Evolutionary conservation across 352 stramenopile species (phyloP), one percentile per base, ranked within the genome.

Genomic region (Globisporangium takayamanum): DNA sequence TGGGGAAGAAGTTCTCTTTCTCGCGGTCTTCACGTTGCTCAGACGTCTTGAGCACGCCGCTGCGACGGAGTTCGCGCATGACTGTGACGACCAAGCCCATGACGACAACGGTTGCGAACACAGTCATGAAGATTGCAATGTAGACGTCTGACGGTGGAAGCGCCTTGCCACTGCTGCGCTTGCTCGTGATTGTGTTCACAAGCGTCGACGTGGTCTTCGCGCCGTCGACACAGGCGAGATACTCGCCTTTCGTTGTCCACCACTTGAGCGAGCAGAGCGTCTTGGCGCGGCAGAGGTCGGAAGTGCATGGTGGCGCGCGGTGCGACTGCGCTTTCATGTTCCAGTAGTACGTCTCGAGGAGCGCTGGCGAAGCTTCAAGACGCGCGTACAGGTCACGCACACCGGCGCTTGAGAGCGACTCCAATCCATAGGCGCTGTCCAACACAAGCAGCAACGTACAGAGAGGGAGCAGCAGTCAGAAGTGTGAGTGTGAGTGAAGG

Each of bases 251-350:
- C 0, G 81, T 92, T n/a, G 75, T 81, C 80, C 84, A 93, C 84
- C 84, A 94, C 51, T 87, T 84, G 11, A 90, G 50, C 8, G 84
- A 87, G 44, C 84, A 94, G 46, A 88, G 51, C 50, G 76, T 84
- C 41, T 84, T 54, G 5, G 80, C 79, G 50, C 76, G 77, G 53
- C 84, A 94, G 2, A 62, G n/a, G 25, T 70, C 67, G 5, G 57
- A 61, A 1, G 67, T 42, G 51, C 85, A 95, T 15, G 70, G 74
- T 5, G 63, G 64, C 33, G 71, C 51, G 14, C 73, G 73, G 47
- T 72, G 66, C 20, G 83, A 88, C 57, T 77, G 75, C 18, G 85
- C 85, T 66, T 92, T 92, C 76, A 87, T 92, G 69, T 94, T 89
- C 68, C 71, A 87, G 60, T 89, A 88, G 73, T 94, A 94, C 18